Base-by-base conservation (phyloP, 1,284 basidiomycete genomes). In the Naganishia cerealis region DNA sequence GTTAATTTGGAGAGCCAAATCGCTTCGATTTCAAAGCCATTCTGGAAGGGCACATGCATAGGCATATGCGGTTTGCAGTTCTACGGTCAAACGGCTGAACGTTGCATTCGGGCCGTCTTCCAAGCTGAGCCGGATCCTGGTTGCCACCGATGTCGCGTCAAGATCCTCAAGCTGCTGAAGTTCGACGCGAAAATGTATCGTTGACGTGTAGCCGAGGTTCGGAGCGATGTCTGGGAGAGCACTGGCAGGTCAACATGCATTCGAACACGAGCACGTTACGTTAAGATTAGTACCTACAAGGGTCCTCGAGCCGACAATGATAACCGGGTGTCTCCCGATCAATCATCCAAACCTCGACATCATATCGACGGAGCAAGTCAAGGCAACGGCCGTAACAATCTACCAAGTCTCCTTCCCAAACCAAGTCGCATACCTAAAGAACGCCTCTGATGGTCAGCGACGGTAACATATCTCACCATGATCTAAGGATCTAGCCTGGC, bases 331-430 rank as follows among this genome's bases (percentile, higher is more conserved):
- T 53, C 21, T 53, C 38, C 6, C 61, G 50, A 29, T 63, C 61
- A 15, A 38, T 6, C 61, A 63, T 63, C 61, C 61, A 63, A 16
- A 63, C 39, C 10, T 63, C 61, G 13, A 63, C 50, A 16, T 39
- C 61, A 29, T 63, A 13, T 18, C 40, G 36, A n/a, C 52, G 50
- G 18, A 63, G 18, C 50, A 52, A 29, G 0, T 63, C 50, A 15
- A 63, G 38, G 26, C 61, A 54, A 16, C 61, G 50, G 38, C 61
- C 61, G 18, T 63, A 63, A 50, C 61, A 63, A 21, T 63, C 61
- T 12, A 63, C 39, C 16, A 26, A 21, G 26, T 63, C 61, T 16
- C 61, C 61, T n/a, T 63, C 61, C 61, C 61, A 63, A n/a, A 63
- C 50, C 50, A 63, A 36, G 21, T 63, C 61, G 38, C 36, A 53